These are phyloP conservation scores for Helianthus annuus DNA, from an alignment of 129 eudicot species.

Conservation along the genomic window HanXRQr2.0-SUNRISE NC_035433.2:63404265-63404764, in stretches of 20 bases:
- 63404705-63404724: no score
- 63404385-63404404: slow-evolving; percentile 69
- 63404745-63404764: no score
- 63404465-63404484: slow-evolving; percentile 3
- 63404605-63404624: no score
- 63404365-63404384: slow-evolving; percentile 51
- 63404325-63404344: slow-evolving; percentile 68
- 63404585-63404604: no score
- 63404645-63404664: no score
- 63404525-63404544: no score
- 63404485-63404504: not conserved
- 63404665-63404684: no score
- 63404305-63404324: slow-evolving; percentile 95
- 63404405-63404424: slow-evolving; percentile 56
- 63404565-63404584: no score
- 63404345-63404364: slow-evolving; percentile 61
- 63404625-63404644: no score
- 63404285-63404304: slow-evolving; percentile 77
- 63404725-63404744: no score
- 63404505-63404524: not conserved
- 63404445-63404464: slow-evolving; percentile 14
- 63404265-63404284: slow-evolving; percentile 41
- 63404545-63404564: no score
- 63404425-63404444: not conserved
- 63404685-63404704: no score